These are phyloP conservation scores for Ogataea paradorogensis DNA, from an alignment of 805 yeast genomes.

Conservation along the genomic window DNA sequence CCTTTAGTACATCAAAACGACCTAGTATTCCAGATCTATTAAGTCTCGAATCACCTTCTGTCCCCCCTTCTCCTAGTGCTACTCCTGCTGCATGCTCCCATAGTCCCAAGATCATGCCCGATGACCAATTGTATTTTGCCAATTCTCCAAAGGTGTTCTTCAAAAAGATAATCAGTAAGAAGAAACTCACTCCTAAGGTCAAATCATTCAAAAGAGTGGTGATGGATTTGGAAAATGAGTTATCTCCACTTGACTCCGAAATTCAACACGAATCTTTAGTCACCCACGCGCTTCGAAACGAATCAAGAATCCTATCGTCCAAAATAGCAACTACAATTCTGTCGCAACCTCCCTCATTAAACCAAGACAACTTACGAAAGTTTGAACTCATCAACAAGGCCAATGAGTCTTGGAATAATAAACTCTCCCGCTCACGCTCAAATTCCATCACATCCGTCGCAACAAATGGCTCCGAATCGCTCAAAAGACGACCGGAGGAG, in stretches of 20 bases:
- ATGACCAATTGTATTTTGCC: constrained; percentile 5
- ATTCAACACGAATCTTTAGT: constrained; percentile 35
- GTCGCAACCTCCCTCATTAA: constrained; percentile 7
- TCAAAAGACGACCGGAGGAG: constrained; percentile 20
- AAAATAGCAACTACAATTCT: constrained; percentile 14
- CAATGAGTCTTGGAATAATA: constrained; percentile 36
- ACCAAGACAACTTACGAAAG: constrained; percentile 22
- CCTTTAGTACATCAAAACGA: constrained; percentile 14
- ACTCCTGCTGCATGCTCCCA: constrained; percentile 4
- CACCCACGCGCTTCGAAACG: constrained; percentile 32
- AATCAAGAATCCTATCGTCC: constrained; percentile 24
- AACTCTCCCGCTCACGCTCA: constrained; percentile 14
- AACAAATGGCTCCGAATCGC: constrained; percentile 6
- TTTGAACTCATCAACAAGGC: constrained; percentile 36
- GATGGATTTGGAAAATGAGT: constrained; percentile 33
- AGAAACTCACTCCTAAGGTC: constrained; percentile 32
- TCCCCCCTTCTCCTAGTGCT: constrained; percentile 16
- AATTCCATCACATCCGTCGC: constrained; percentile 6
- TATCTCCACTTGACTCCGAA: constrained; percentile 35
- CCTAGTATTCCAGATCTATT: constrained; percentile 16
- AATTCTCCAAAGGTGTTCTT: constrained; percentile 25
- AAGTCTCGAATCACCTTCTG: constrained; percentile 11
- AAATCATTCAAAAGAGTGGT: constrained; percentile 36
- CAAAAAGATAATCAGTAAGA: constrained; percentile 30
- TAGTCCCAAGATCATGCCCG: constrained; percentile 1